Conservation (phyloP, 345 rosid species). For the Salix caprea region DNA sequence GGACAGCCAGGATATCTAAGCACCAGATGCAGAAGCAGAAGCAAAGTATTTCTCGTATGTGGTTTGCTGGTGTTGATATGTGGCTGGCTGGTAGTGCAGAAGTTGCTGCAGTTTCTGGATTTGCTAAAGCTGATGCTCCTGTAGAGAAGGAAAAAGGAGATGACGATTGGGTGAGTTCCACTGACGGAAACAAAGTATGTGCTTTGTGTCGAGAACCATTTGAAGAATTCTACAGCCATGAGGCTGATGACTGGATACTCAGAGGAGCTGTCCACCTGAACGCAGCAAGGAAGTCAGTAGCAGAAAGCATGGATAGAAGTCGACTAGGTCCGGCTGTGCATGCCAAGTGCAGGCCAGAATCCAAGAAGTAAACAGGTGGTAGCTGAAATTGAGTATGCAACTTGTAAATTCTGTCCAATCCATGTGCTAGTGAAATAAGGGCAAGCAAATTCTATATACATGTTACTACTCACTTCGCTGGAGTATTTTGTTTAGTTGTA, state of each 20-base stretch:
- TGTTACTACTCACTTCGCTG: neutral
- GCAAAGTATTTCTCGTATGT: conserved; percentile 8
- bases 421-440: neutral
- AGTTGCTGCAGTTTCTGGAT: neutral
- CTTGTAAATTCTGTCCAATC: neutral
- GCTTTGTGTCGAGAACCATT: conserved; percentile 35
- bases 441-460: neutral
- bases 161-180: conserved; percentile 13
- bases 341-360: neutral
- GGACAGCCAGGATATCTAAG: neutral
- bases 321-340: neutral
- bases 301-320: neutral
- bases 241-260: conserved; percentile 47
- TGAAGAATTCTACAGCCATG: conserved; percentile 44
- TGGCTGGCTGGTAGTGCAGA: conserved; percentile 15
- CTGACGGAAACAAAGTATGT: conserved; percentile 28
- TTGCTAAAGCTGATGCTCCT: neutral
- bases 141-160: conserved; percentile 6
- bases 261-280: conserved; percentile 34
- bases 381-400: neutral
- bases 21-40: neutral
- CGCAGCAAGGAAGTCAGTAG: neutral
- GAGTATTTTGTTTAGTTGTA: neutral
- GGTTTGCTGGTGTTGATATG: conserved; percentile 14
- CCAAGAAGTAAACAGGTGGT: neutral